These are phyloP conservation scores for Aureobasidium vineae DNA, from an alignment of 2,329 filamentous ascomycete genomes.

Conservation along the genomic window DNA sequence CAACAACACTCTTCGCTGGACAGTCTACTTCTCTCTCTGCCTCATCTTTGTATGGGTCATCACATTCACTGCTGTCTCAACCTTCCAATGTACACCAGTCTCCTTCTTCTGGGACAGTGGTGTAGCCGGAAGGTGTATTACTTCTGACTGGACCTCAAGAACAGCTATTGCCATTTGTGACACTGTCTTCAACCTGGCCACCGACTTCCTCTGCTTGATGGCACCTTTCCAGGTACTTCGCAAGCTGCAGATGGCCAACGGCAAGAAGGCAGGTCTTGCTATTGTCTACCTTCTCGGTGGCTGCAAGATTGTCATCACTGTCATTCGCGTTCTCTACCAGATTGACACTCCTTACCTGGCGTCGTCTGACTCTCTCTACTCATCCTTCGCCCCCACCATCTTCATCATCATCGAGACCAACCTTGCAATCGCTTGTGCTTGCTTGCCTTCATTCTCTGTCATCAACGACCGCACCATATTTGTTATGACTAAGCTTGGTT, in stretches of 20 bases:
- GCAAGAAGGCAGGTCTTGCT: slow-evolving; percentile 38
- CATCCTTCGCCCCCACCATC: slow-evolving; percentile 2
- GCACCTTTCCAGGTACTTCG: slow-evolving; percentile 39
- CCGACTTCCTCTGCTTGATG: slow-evolving; percentile 39
- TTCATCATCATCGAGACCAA: slow-evolving; percentile 17
- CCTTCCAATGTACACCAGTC: slow-evolving; percentile 46
- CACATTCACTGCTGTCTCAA: slow-evolving; percentile 39
- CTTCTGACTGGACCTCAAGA: slow-evolving; percentile 30
- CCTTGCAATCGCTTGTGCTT: slow-evolving; percentile 15
- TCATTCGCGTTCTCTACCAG: slow-evolving; percentile 13
- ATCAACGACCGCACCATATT: slow-evolving; percentile 8
- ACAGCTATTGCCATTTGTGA: slow-evolving; percentile 46
- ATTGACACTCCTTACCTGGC: slow-evolving; percentile 1
- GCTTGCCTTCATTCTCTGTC: slow-evolving; percentile 13
- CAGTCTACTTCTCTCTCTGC: slow-evolving; percentile 35
- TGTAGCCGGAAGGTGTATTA: slow-evolving; percentile 41
- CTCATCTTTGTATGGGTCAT: slow-evolving; percentile 38
- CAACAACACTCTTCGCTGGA: slow-evolving; percentile 40
- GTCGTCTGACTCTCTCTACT: slow-evolving; percentile 3
- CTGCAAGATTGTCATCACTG: slow-evolving; percentile 31
- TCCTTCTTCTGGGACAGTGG: slow-evolving; percentile 44
- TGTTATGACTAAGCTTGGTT: background rate
- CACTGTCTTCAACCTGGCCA: slow-evolving; percentile 39
- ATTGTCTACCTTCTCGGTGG: slow-evolving; percentile 40
- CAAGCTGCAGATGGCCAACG: slow-evolving; percentile 36